Conservation (phyloP, 2,329 filamentous ascomycete genomes). For the Furcasterigmium furcatum region DNA sequence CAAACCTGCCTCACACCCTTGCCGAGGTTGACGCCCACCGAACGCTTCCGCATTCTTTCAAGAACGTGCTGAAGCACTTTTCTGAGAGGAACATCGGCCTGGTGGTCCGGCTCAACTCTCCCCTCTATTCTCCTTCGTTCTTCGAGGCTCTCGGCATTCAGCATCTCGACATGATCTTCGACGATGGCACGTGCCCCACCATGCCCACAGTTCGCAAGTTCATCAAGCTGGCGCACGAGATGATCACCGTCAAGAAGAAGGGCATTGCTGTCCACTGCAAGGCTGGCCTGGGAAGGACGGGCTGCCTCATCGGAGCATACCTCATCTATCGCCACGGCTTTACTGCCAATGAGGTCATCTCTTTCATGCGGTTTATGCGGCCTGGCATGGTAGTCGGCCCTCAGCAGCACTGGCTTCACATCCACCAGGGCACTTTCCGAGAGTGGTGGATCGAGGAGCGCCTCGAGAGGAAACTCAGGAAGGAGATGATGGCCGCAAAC, state of each 20-base stretch:
- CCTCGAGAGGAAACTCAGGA: conserved; percentile 64
- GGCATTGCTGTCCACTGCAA: conserved; percentile 98
- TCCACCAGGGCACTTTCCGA: conserved; percentile 96
- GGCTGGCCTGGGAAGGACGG: conserved; percentile 90
- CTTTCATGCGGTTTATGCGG: conserved; percentile 98
- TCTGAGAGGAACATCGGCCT: conserved; percentile 83
- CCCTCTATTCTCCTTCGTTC: conserved; percentile 94
- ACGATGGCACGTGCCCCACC: conserved; percentile 93
- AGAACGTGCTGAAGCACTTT: conserved; percentile 93
- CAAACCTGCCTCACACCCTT: conserved; percentile 71
- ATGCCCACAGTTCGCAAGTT: conserved; percentile 89
- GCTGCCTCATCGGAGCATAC: conserved; percentile 95
- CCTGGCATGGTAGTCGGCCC: conserved; percentile 98
- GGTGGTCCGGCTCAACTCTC: conserved; percentile 92
- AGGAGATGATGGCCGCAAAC: conserved; percentile 51
- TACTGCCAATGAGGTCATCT: conserved; percentile 94
- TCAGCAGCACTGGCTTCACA: conserved; percentile 97
- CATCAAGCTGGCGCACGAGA: conserved; percentile 90
- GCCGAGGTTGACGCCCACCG: conserved; percentile 68
- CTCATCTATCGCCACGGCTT: conserved; percentile 97
- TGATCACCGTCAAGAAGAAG: conserved; percentile 86
- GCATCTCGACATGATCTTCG: conserved; percentile 99
- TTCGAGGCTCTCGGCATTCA: conserved; percentile 94
- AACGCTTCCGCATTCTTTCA: conserved; percentile 80
- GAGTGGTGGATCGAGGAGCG: conserved; percentile 97